A percentile compares a stretch with the other conserved stretches of the same genome.
Evolutionary conservation across 805 yeast genomes (phyloP).

Genomic region (Nakazawaea anatomiae): DNA sequence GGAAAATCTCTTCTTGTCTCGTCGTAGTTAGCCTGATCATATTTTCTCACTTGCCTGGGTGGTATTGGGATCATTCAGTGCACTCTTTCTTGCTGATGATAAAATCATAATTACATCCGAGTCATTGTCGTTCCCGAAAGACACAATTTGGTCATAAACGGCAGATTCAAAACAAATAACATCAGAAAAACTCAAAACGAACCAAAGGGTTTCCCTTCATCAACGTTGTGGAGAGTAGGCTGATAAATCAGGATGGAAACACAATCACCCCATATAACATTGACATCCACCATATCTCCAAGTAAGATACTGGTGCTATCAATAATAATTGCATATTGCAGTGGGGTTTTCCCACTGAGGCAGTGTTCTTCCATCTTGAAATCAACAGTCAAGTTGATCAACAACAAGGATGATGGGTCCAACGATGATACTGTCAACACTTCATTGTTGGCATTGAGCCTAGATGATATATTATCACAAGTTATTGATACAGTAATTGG

Average conservation of each 20-base stretch:
- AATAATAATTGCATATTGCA: conserved; percentile 41
- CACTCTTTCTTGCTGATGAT: no score
- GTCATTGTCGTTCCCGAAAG: background rate
- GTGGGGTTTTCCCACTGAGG: conserved; percentile 30
- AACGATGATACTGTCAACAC: conserved; percentile 9
- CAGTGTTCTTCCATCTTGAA: conserved; percentile 33
- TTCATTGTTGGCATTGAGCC: background rate
- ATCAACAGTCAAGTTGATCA: conserved; percentile 37
- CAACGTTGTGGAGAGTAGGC: no score
- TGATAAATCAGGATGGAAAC: background rate
- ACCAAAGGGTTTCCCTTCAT: background rate
- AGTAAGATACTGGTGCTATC: conserved; percentile 46
- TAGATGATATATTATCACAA: background rate
- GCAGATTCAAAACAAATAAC: background rate
- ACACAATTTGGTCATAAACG: background rate
- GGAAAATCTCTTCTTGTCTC: no score
- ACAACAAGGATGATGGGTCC: conserved; percentile 14
- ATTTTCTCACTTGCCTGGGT: no score
- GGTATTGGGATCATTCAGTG: no score
- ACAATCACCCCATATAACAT: background rate
- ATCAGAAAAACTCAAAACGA: background rate
- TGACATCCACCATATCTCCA: conserved; percentile 43
- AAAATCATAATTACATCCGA: background rate
- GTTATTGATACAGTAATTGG: background rate
- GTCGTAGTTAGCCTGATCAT: no score